A percentile compares a stretch with the other conserved stretches of the same genome.
Conservation (phyloP, 176 grass and related monocot genomes). For the Aegilops longissima region DNA sequence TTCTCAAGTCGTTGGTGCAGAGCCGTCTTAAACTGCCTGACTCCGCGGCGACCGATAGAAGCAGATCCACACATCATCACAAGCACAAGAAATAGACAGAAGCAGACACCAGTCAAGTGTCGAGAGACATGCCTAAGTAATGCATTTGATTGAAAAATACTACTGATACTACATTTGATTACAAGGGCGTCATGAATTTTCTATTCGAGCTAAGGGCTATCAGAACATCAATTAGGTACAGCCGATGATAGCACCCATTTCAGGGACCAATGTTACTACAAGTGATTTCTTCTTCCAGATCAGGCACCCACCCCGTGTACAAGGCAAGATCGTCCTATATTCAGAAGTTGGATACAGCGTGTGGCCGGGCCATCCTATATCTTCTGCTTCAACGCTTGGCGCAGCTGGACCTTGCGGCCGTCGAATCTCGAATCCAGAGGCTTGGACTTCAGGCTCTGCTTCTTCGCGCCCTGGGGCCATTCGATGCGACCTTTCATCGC, state of each 20-base stretch:
- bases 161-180: slow-evolving; percentile 46
- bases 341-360: not conserved
- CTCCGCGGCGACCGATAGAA: too few relatives aligned
- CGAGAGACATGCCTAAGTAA: not conserved
- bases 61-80: not conserved
- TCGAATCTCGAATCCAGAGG: slow-evolving; percentile 52
- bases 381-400: slow-evolving; percentile 67
- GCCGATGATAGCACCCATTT: not conserved
- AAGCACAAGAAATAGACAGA: not conserved
- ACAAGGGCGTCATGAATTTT: slow-evolving; percentile 35
- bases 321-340: not conserved
- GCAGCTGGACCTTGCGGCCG: slow-evolving; percentile 65
- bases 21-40: too few relatives aligned
- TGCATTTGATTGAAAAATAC: slow-evolving; percentile 23
- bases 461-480: slow-evolving; percentile 45
- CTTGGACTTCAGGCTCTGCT: slow-evolving; percentile 69
- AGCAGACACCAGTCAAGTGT: not conserved
- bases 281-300: not conserved
- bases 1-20: too few relatives aligned
- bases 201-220: slow-evolving; percentile 24
- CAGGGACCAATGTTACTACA: not conserved
- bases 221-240: slow-evolving; percentile 32
- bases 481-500: slow-evolving; percentile 54
- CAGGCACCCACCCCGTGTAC: not conserved
- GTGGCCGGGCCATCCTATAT: slow-evolving; percentile 37